Base-by-base conservation (phyloP, 1,139 yeast genomes). In the Groenewaldozyma sp. region DNA sequence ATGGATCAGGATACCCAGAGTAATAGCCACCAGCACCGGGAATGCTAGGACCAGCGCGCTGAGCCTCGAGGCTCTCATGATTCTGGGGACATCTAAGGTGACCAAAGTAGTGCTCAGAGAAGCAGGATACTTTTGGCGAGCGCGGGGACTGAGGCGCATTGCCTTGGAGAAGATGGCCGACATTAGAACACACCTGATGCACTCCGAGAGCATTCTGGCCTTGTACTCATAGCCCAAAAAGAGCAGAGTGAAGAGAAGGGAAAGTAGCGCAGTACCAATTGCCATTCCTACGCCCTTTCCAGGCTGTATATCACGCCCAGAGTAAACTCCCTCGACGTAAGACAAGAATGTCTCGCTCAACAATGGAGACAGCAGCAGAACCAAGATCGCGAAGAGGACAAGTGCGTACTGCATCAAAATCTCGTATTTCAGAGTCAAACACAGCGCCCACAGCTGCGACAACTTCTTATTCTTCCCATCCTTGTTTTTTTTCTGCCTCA, bases 1-100 rank as follows among this genome's bases (percentile, higher is more conserved):
- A 42, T 72, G 68, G 34, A 77, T 63, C 42, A 82, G 65, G 28
- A 81, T 61, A 1, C 73, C 80, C 43, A 79, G 70, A 21, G 81
- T 70, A 37, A 77, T 68, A 13, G 65, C 70, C 13, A 78, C 59
- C 18, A 37, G 27, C 1, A 81, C 73, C n/a, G 77, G 58, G 0
- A 82, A 79, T 45, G 77, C 64, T 19, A 73, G 67, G 18, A 40
- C 43, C 31, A 40, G 24, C 14, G 35, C 24, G 13, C 40, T 31
- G 31, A 35, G 36, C 5, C 45, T 22, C 3, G 37, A 31, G 3
- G 41, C 45, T 35, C 34, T 34, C 43, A 38, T 40, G 28, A 44
- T 33, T 33, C 47, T 31, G 26, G 38, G 41, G 14, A 38, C 34
- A 34, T 44, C 47, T 13, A 40, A 21, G 4, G 45, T 37, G n/a